Conservation (phyloP, 1,284 basidiomycete genomes). For the Leccinum subatratum region DNA sequence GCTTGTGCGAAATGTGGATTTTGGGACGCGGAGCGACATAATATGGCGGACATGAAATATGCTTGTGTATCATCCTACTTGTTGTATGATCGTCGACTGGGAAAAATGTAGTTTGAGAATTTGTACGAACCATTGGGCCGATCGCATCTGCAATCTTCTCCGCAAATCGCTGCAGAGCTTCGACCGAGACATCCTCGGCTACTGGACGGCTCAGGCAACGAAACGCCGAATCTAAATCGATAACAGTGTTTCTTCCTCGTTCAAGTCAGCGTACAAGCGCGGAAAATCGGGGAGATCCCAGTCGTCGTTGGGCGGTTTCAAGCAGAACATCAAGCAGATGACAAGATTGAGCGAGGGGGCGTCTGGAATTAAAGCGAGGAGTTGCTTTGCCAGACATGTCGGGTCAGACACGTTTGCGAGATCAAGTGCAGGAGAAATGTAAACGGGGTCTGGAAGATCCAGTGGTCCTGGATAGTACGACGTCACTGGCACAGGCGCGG, state of each 20-base stretch:
- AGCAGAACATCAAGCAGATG: constrained; percentile 66
- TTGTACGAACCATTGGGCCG: constrained; percentile 45
- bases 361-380: constrained; percentile 57
- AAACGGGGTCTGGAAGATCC: constrained; percentile 18
- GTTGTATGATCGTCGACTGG: constrained; percentile 10
- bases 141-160: constrained; percentile 48
- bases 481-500: constrained; percentile 1
- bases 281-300: constrained; percentile 74
- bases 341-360: constrained; percentile 58
- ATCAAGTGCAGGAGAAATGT: constrained; percentile 42
- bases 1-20: constrained; percentile 41
- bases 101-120: background rate
- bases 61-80: constrained; percentile 51
- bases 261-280: constrained; percentile 55
- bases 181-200: constrained; percentile 47
- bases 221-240: constrained; percentile 52
- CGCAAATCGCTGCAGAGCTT: constrained; percentile 48
- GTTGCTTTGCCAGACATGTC: constrained; percentile 51
- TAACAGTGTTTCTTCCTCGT: constrained; percentile 43
- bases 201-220: constrained; percentile 51
- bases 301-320: constrained; percentile 69
- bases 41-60: constrained; percentile 53
- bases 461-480: constrained; percentile 20
- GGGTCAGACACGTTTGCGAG: constrained; percentile 60
- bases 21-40: constrained; percentile 61